Evolutionary conservation across 2,329 filamentous ascomycete genomes (phyloP), one percentile per base, ranked within the genome.

Genomic region (Aspergillus aculeatinus): DNA sequence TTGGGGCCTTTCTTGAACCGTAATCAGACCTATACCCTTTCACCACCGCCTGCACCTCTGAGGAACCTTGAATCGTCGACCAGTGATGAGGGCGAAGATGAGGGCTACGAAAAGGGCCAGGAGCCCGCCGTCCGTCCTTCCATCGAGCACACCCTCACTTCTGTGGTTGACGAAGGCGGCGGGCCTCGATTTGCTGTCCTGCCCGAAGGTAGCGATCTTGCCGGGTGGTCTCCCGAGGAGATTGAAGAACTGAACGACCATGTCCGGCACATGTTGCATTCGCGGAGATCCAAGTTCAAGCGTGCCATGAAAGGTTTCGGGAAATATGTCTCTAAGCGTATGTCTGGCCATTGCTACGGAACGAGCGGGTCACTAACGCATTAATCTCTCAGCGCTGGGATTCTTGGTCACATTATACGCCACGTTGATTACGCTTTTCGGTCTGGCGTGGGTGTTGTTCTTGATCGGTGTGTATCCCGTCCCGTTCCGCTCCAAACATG

Each of bases 371-470:
- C 21, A 53, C 29, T 50, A 23, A 44, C 35, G 9, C 50, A 39
- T 23, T 57, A 4, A 21, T 55, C 39, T 10, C 51, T 48, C 33
- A 86, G 83, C 92, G 1, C 81, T 96, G 42, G 92, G 92, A 1
- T 91, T 95, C 71, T 83, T 93, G 57, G 89, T 96, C 60, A 95
- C 91, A 0, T 77, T 96, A 4, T 96, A 96, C 74, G 91, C 91
- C 9, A 87, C 85, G 1, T 81, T 94, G 21, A 93, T 96, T 67
- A 95, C 91, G 0, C 80, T 93, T 0, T 96, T 96, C 67, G 91
- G 91, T 69, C 81, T 94, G 12, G 90, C 90, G 0, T 96, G 91
- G 92, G 91, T 96, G 1, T 83, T 96, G n/a, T 95, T 94, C 76
- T 80, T 96, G 57, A 96, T 96, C 72, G 90, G 88, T 80, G 75